Base-by-base conservation (phyloP, 169 alveolate species). In the Plasmodium vivax region DNA sequence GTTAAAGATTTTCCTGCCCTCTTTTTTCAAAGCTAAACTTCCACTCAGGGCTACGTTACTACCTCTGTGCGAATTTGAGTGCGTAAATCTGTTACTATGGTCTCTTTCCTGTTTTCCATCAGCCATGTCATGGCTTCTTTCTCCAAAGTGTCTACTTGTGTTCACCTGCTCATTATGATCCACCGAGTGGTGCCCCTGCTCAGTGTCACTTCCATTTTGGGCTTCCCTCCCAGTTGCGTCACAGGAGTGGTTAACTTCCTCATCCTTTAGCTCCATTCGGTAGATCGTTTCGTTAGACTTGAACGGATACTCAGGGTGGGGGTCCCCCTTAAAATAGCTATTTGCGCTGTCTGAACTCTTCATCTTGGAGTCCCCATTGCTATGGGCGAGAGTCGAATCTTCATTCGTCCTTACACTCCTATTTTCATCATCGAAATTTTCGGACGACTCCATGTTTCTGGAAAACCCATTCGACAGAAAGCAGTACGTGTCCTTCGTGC, bases 401-500 rank as follows among this genome's bases (percentile, higher is more conserved):
- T 82, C 82, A 79, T 56, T 88, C 82, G 94, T 80, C 72, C 71
- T 88, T 79, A 41, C 83, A 80, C 82, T 88, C 82, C 45, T 75
- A 45, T 88, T 23, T 30, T 92, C 95, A 47, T 82, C 95, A 62
- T 92, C 71, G 6, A 19, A 19, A 68, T 23, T 68, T 82, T 45
- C 94, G 8, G 77, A 90, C 6, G 92, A 82, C 38, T 14, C 75
- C 27, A 23, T 43, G 43, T 92, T 73, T 47, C 75, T 83, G 19
- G 82, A 88, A 19, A 80, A 1, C 6, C 34, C 94, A 47, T 51
- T 73, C 23, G 95, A 92, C 56, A 83, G 30, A 74, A 75, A 82
- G 45, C 85, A 51, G 27, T 32, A 92, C 14, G 92, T 92, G 47
- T 82, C 92, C 85, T 92, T 92, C 56, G 95, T 82, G 62, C 95